Conservation (phyloP, 495 filamentous ascomycete species). For the Parathielavia appendiculata region DNA sequence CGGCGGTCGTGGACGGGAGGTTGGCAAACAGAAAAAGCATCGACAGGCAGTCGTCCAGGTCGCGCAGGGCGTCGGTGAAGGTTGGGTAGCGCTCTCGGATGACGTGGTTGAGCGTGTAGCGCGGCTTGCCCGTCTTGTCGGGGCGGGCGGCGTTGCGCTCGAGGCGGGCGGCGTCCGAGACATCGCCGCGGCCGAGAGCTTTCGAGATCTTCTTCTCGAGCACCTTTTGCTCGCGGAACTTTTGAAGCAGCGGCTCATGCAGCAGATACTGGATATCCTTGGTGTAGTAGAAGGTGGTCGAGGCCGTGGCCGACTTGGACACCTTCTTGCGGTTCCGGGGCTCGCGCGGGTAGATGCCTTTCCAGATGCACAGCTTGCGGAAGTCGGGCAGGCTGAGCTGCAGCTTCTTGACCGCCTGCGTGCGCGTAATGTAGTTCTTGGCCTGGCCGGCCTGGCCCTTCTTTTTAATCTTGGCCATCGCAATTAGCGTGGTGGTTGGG, state of each 20-base stretch:
- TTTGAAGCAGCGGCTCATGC: constrained; percentile 90
- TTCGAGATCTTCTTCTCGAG: constrained; percentile 93
- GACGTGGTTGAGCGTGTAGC: constrained; percentile 88
- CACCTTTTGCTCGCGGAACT: constrained; percentile 94
- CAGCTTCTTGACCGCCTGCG: constrained; percentile 92
- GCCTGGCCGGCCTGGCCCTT: constrained; percentile 90
- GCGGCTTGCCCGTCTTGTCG: constrained; percentile 78
- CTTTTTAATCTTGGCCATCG: constrained; percentile 90
- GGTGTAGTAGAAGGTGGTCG: constrained; percentile 97
- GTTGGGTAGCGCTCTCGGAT: constrained; percentile 98
- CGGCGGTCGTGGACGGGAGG: constrained; percentile 78
- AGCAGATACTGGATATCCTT: constrained; percentile 98
- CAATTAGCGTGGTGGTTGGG: constrained; percentile 14
- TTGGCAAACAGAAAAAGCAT: constrained; percentile 97
- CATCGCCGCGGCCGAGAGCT: constrained; percentile 86
- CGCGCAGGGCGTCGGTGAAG: constrained; percentile 88
- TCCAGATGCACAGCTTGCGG: constrained; percentile 96
- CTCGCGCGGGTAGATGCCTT: constrained; percentile 97
- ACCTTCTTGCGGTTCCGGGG: constrained; percentile 95
- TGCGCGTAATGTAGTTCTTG: constrained; percentile 97
- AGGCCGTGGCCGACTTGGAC: constrained; percentile 79
- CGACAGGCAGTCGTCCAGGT: constrained; percentile 93
- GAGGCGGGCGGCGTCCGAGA: constrained; percentile 67
- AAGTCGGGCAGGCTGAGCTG: constrained; percentile 97
- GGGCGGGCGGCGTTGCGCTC: constrained; percentile 60